A percentile compares a stretch with the other conserved stretches of the same genome.
Conservation (phyloP, 2,329 filamentous ascomycete genomes). For the Chaetomiaceae sp. region DNA sequence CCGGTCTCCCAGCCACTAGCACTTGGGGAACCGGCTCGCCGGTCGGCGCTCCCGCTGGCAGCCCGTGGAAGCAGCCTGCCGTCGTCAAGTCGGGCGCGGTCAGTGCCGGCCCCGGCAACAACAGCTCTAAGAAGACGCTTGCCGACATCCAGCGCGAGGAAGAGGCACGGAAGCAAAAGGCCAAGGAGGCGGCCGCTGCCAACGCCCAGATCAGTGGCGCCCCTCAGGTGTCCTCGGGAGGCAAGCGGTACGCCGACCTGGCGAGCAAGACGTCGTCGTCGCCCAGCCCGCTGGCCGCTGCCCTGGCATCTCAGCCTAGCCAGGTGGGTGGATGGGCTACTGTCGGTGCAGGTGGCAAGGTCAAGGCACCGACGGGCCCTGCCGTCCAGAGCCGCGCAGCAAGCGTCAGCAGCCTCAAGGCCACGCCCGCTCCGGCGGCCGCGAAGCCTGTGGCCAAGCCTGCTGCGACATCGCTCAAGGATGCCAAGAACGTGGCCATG, state of each 20-base stretch:
- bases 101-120: conserved; percentile 30
- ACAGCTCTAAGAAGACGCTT: conserved; percentile 71
- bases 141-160: conserved; percentile 97
- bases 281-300: conserved; percentile 38
- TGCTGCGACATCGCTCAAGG: conserved; percentile 39
- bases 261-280: conserved; percentile 63
- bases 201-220: conserved; percentile 37
- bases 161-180: conserved; percentile 79
- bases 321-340: conserved; percentile 76
- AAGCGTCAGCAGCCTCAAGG: conserved; percentile 42
- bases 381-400: conserved; percentile 44
- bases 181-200: conserved; percentile 42
- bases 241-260: conserved; percentile 92
- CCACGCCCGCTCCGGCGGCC: conserved; percentile 39
- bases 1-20: conserved; percentile 75
- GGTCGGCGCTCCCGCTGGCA: conserved; percentile 48
- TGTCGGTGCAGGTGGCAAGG: conserved; percentile 88
- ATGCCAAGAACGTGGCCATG: conserved; percentile 52
- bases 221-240: conserved; percentile 45
- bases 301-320: conserved; percentile 34
- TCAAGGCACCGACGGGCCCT: conserved; percentile 66
- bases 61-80: conserved; percentile 64
- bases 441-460: conserved; percentile 47
- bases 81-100: conserved; percentile 38
- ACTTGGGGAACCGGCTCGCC: conserved; percentile 85